phyloP scores from a whole-genome alignment of 345 rosid genomes.

The Pelargonium nanum region DNA sequence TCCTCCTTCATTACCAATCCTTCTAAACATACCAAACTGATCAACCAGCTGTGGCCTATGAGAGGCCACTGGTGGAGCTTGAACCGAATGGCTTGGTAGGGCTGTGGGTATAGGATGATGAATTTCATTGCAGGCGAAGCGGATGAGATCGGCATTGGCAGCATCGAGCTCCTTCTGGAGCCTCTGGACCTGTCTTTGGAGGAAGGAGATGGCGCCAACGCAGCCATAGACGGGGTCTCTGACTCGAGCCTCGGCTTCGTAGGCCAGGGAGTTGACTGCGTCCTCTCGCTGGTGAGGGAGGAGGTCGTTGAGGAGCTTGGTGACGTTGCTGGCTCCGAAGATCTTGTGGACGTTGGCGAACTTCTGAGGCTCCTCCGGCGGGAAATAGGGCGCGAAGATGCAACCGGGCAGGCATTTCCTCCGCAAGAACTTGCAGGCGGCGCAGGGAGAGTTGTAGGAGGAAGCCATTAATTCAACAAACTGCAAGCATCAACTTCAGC shows the following conservation, averaged over 20 bases:
- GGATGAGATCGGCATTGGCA: slow-evolving; percentile 72
- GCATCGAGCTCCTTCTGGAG: slow-evolving; percentile 86
- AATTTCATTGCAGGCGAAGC: slow-evolving; percentile 29
- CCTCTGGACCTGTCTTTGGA: slow-evolving; percentile 79
- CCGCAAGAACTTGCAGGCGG: slow-evolving; percentile 90
- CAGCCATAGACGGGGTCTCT: slow-evolving; percentile 91
- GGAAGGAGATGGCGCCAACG: slow-evolving; percentile 78
- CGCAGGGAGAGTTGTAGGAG: slow-evolving; percentile 91
- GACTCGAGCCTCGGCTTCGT: slow-evolving; percentile 90
- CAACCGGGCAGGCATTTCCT: slow-evolving; percentile 90
- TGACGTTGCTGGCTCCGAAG: slow-evolving; percentile 91
- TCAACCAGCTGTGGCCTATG: too few relatives aligned
- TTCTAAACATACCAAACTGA: too few relatives aligned
- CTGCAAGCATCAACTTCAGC: too few relatives aligned
- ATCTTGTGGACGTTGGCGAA: slow-evolving; percentile 93
- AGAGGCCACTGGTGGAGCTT: too few relatives aligned
- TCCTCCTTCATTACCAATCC: too few relatives aligned
- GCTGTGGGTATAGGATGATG: too few relatives aligned
- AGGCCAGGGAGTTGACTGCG: slow-evolving; percentile 87
- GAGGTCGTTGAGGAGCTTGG: slow-evolving; percentile 80
- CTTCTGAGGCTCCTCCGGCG: too few relatives aligned
- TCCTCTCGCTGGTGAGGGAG: slow-evolving; percentile 91
- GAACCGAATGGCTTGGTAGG: too few relatives aligned
- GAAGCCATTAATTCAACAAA: too few relatives aligned
- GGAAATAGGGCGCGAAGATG: slow-evolving; percentile 80